These are phyloP conservation scores for Umbelopsis sp. DNA, from an alignment of 371 early-diverging fungal genomes.

Conservation along the genomic window DNA sequence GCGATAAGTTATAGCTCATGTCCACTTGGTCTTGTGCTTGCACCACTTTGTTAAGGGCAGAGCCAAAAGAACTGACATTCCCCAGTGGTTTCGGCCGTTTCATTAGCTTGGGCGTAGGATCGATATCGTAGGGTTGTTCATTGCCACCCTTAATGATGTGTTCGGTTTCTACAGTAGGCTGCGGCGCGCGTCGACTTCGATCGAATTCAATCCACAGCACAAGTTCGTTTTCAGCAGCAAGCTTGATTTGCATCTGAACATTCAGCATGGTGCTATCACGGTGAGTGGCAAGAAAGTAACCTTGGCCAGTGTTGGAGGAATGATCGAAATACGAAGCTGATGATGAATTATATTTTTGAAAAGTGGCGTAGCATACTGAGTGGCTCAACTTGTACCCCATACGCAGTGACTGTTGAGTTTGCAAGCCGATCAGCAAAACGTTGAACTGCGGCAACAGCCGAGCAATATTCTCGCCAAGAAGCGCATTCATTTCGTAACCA, in stretches of 20 bases:
- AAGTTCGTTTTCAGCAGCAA: constrained; percentile 53
- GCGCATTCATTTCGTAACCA: constrained; percentile 46
- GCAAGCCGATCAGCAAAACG: constrained; percentile 46
- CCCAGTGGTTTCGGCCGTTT: constrained; percentile 1
- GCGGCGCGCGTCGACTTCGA: constrained; percentile 29
- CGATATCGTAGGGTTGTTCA: background rate
- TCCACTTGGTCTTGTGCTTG: background rate
- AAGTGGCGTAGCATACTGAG: background rate
- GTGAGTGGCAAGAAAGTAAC: constrained; percentile 59
- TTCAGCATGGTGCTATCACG: constrained; percentile 67
- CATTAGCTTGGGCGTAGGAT: background rate
- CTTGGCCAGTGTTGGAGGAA: background rate
- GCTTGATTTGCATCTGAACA: constrained; percentile 65
- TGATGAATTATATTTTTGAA: background rate
- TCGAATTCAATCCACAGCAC: constrained; percentile 74
- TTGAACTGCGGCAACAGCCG: constrained; percentile 67
- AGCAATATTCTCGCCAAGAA: constrained; percentile 47
- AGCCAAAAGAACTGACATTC: background rate
- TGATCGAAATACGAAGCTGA: background rate
- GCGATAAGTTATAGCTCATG: background rate
- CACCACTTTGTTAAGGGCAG: background rate
- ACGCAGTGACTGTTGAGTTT: constrained; percentile 36
- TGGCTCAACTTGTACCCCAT: constrained; percentile 6
- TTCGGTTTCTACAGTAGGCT: too few relatives aligned
- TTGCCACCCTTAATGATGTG: background rate